Evolutionary conservation across 305 asterid species (phyloP).

Genomic region (Fraxinus baroniana): DNA sequence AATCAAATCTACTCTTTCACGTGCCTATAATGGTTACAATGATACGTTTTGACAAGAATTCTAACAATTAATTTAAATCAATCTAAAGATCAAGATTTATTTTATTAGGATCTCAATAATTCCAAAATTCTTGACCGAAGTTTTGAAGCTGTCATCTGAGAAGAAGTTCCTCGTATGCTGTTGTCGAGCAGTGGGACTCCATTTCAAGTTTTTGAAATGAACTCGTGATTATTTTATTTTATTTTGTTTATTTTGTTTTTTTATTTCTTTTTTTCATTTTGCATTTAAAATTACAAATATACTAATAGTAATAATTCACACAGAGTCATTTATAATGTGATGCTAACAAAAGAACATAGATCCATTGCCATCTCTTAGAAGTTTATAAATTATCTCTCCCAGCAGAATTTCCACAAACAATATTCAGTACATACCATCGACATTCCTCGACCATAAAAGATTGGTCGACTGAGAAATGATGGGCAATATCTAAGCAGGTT

Average conservation of each 20-base stretch:
- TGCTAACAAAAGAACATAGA: neutral
- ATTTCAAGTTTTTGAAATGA: neutral
- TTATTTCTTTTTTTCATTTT: neutral
- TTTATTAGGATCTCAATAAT: neutral
- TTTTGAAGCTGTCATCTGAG: neutral
- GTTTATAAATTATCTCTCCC: neutral
- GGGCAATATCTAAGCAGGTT: slow-evolving; percentile 27
- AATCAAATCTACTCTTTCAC: neutral
- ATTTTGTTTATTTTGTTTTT: too few species aligned
- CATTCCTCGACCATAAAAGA: slow-evolving; percentile 37
- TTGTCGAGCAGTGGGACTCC: neutral
- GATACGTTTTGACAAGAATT: neutral
- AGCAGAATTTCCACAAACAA: neutral
- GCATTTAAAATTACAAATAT: neutral
- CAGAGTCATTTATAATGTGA: neutral
- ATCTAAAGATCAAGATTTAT: neutral
- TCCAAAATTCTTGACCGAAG: neutral
- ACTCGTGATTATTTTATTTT: neutral
- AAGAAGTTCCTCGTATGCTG: neutral
- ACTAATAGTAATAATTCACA: neutral
- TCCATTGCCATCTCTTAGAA: neutral
- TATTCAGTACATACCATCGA: slow-evolving; percentile 24
- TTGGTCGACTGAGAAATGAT: slow-evolving; percentile 33
- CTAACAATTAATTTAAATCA: neutral
- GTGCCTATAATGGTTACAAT: neutral